Conservation (phyloP, 2,329 filamentous ascomycete species). For the Pseudopyricularia cyperi region DNA sequence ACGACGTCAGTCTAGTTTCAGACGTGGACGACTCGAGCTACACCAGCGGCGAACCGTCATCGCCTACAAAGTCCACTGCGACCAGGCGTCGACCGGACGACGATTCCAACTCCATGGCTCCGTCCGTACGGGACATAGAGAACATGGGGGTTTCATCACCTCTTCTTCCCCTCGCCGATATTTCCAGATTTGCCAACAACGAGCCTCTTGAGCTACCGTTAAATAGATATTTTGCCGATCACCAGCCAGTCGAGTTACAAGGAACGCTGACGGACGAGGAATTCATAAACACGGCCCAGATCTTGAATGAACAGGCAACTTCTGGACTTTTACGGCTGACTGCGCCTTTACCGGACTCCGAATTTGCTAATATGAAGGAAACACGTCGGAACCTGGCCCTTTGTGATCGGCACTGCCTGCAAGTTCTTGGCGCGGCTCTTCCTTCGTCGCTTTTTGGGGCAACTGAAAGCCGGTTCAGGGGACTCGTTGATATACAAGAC, state of each 20-base stretch:
- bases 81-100: conserved; percentile 32
- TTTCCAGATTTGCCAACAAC: conserved; percentile 33
- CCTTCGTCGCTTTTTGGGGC: conserved; percentile 30
- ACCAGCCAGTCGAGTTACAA: conserved; percentile 37
- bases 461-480: conserved; percentile 28
- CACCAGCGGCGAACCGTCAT: conserved; percentile 33
- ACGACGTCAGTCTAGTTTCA: conserved; percentile 37
- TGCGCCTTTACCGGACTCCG: background rate
- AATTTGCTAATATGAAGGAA: conserved; percentile 10
- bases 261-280: conserved; percentile 41
- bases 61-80: conserved; percentile 34
- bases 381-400: conserved; percentile 27
- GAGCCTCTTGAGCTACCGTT: conserved; percentile 37
- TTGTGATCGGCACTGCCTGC: conserved; percentile 33
- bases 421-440: conserved; percentile 29
- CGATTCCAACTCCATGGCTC: conserved; percentile 37
- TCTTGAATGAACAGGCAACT: conserved; percentile 54
- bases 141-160: conserved; percentile 30
- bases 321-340: background rate
- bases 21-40: conserved; percentile 42
- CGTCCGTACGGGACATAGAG: conserved; percentile 37
- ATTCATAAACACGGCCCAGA: conserved; percentile 53
- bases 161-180: conserved; percentile 29
- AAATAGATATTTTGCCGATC: conserved; percentile 43
- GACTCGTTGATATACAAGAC: conserved; percentile 44